Percentiles rank a stretch among this genome's conserved stretches.
Evolutionary conservation across 1,284 basidiomycete species (phyloP).

Genomic region (Polyporus tsugae): DNA sequence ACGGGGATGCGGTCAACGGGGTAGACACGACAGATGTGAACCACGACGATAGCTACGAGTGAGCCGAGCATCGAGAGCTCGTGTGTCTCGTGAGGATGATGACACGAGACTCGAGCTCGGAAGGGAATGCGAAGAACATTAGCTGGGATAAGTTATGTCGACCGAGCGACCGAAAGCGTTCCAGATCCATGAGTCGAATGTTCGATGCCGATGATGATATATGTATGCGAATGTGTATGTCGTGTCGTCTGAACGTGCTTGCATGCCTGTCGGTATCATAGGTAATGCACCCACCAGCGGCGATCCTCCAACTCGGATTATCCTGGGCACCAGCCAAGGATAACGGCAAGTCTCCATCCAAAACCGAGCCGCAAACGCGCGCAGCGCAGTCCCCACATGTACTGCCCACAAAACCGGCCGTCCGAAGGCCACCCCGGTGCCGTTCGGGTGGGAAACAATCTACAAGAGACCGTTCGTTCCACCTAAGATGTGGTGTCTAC

Average conservation of each 20-base stretch:
- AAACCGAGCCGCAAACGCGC: background rate
- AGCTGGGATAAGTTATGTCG: slow-evolving; percentile 35
- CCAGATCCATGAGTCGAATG: slow-evolving; percentile 14
- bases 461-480: background rate
- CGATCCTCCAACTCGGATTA: background rate
- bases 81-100: background rate
- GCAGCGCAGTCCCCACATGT: background rate
- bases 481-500: too few species aligned
- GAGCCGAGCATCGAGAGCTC: background rate
- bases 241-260: background rate
- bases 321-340: background rate
- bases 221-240: background rate
- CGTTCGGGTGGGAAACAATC: background rate
- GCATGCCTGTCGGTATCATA: background rate
- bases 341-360: background rate
- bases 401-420: background rate
- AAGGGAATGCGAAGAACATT: slow-evolving; percentile 20
- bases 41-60: background rate
- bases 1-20: background rate
- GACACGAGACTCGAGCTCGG: background rate
- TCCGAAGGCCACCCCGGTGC: background rate
- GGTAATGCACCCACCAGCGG: background rate
- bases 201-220: slow-evolving; percentile 3
- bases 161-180: slow-evolving; percentile 32
- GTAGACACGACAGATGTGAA: background rate